Evolutionary conservation across 1,284 basidiomycete species (phyloP), one percentile per base, ranked within the genome.

Genomic region (Rhodotorula sp.): DNA sequence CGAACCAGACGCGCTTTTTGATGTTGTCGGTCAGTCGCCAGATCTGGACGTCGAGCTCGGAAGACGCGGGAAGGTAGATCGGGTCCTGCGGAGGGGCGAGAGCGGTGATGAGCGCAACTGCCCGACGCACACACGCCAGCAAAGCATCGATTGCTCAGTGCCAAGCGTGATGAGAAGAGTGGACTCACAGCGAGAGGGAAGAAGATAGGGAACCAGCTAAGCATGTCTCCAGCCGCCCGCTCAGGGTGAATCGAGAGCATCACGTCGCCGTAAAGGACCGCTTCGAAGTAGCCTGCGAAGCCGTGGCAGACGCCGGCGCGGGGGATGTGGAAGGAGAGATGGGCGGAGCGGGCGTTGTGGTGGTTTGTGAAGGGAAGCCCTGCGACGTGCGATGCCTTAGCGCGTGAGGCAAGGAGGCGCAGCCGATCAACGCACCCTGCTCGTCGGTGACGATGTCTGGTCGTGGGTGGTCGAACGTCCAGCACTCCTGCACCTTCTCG

Each of bases 121-220:
- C 9, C 9, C 4, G 27, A 6, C 4, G 49, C n/a, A 13, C 10
- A 29, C n/a, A 49, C 2, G 32, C 15, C 29, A 11, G 13, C 24
- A 6, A n/a, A 13, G n/a, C 10, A 19, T 9, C 49, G 24, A 27
- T n/a, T n/a, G n/a, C n/a, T n/a, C n/a, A n/a, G n/a, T n/a, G 20
- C 11, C 24, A 51, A 29, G 52, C 48, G 51, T 29, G 17, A 19
- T 3, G 4, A 29, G 32, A 36, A 34, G 2, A 1, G 32, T 4
- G 10, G 19, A 76, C 84, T 34, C 69, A 89, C 91, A 80, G 88
- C 90, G 79, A 82, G 79, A 1, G 95, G 95, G 81, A 99, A 96
- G 82, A 93, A 97, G 46, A 98, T 83, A 0, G 96, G 96, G 83
- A 99, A 99, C 96, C 96, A 99, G 77, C 92, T 95, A 70, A 98